Evolutionary conservation across 805 yeast genomes (phyloP).

Genomic region (Grigorovia yakushimaensis): DNA sequence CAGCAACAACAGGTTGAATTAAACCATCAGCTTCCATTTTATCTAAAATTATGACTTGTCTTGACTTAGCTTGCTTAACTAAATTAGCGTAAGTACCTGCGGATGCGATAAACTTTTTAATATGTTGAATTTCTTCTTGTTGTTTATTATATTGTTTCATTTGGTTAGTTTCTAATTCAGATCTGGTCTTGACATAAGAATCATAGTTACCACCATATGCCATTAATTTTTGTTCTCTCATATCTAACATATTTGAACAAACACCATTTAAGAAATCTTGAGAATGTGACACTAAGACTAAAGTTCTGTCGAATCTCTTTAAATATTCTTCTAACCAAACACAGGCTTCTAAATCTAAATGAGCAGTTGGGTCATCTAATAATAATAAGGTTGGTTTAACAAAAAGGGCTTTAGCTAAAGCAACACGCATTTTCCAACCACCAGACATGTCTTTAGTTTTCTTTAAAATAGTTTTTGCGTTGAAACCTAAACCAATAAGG

Average conservation of each 20-base stretch:
- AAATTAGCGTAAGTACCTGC: constrained; percentile 99
- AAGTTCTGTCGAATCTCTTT: constrained; percentile 85
- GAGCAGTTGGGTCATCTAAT: constrained; percentile 98
- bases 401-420: constrained; percentile 93
- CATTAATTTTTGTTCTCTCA: constrained; percentile 70
- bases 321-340: constrained; percentile 99
- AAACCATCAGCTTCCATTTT: constrained; percentile 99
- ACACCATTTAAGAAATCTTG: constrained; percentile 99
- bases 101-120: constrained; percentile 96
- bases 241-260: constrained; percentile 95
- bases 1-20: constrained; percentile 85
- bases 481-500: constrained; percentile 95
- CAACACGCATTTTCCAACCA: constrained; percentile 99
- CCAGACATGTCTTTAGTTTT: constrained; percentile 99
- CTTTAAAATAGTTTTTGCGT: constrained; percentile 74
- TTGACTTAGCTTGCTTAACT: constrained; percentile 97
- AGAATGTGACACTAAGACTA: constrained; percentile 93
- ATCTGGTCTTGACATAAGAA: constrained; percentile 87
- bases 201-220: constrained; percentile 98
- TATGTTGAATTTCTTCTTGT: constrained; percentile 97
- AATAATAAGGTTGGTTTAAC: constrained; percentile 92
- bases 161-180: constrained; percentile 91
- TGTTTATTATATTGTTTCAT: constrained; percentile 95
- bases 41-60: constrained; percentile 98
- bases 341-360: constrained; percentile 98